Percentiles rank a stretch among this genome's conserved stretches.
Evolutionary conservation across 2,329 filamentous ascomycete genomes (phyloP).

Genomic region (Microthyrium microscopicum): DNA sequence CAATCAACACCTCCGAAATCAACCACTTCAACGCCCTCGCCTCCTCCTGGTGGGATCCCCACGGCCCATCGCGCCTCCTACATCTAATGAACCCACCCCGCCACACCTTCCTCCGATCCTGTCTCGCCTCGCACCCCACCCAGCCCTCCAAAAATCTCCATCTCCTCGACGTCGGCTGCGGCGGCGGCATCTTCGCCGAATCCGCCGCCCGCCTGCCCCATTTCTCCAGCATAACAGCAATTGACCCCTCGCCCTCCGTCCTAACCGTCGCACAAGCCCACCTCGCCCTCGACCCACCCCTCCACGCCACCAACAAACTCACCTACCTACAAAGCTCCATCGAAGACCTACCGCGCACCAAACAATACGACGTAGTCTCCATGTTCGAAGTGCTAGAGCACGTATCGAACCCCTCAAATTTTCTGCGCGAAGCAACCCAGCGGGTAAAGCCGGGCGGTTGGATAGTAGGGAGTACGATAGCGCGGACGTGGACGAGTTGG

Average conservation of each 20-base stretch:
- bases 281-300: conserved; percentile 53
- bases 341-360: conserved; percentile 42
- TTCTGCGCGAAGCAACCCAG: conserved; percentile 52
- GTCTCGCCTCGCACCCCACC: conserved; percentile 32
- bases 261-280: conserved; percentile 61
- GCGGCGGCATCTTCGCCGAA: conserved; percentile 92
- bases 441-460: conserved; percentile 84
- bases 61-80: conserved; percentile 78
- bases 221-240: conserved; percentile 51
- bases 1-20: conserved; percentile 77
- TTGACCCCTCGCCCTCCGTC: conserved; percentile 62
- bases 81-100: conserved; percentile 97
- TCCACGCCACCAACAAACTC: conserved; percentile 40
- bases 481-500: conserved; percentile 77
- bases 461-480: conserved; percentile 85
- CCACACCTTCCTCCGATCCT: conserved; percentile 73
- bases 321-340: conserved; percentile 61
- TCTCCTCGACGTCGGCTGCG: conserved; percentile 88
- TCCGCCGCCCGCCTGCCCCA: conserved; percentile 53
- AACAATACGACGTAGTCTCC: conserved; percentile 61
- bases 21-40: conserved; percentile 90
- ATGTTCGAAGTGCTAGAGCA: conserved; percentile 95
- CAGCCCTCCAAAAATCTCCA: conserved; percentile 29
- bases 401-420: conserved; percentile 57
- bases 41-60: conserved; percentile 91